Conservation (phyloP, 257 asterid genomes). For the Scutellaria minor region DNA sequence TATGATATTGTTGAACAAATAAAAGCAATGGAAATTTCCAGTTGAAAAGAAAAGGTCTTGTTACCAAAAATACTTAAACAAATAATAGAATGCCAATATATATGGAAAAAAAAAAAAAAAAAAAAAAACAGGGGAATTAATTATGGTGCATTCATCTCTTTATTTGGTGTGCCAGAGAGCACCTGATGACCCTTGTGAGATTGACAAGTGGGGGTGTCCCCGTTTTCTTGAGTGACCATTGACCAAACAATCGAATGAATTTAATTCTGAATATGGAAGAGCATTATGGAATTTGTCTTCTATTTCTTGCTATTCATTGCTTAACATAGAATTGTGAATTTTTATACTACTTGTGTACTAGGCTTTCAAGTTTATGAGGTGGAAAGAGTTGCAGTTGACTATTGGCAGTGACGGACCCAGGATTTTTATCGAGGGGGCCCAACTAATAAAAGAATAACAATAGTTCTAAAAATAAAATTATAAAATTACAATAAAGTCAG, state of each 20-base stretch:
- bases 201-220: conserved; percentile 21
- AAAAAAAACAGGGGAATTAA: background rate
- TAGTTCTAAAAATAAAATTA: no score
- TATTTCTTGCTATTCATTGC: background rate
- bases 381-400: no score
- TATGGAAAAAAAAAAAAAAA: no score
- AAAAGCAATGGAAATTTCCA: background rate
- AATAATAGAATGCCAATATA: no score
- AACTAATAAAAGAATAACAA: no score
- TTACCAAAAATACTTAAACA: background rate
- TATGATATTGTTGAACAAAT: background rate
- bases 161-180: conserved; percentile 28
- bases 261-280: background rate
- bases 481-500: no score
- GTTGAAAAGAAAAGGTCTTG: background rate
- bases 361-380: no score
- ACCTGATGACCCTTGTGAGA: conserved; percentile 29
- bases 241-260: conserved; percentile 14
- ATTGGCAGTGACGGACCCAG: no score
- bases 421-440: no score
- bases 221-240: conserved; percentile 3
- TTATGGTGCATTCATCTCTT: conserved; percentile 32
- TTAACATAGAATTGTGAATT: background rate
- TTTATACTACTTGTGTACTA: no score
- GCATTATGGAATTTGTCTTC: background rate